Evolutionary conservation across 73 alveolate genomes (phyloP).

Genomic region (Paramecium pentaurelia): DNA sequence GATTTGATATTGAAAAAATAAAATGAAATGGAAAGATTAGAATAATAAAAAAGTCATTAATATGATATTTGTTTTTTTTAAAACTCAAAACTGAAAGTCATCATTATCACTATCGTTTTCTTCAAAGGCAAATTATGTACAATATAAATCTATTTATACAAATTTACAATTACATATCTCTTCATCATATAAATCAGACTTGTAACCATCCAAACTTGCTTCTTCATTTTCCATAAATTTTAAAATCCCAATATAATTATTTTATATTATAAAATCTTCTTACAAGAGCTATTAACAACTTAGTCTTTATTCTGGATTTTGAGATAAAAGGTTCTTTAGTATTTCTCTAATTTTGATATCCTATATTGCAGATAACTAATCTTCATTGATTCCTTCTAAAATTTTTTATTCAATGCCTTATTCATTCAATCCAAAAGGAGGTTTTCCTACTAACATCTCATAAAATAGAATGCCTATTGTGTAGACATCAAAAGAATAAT

Average conservation of each 20-base stretch:
- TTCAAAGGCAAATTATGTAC: not conserved
- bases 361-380: not conserved
- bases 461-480: constrained; percentile 46
- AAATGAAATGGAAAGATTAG: too few species aligned
- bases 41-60: too few species aligned
- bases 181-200: not conserved
- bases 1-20: too few species aligned
- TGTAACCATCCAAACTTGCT: not conserved
- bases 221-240: not conserved
- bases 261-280: not conserved
- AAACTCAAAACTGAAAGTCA: not conserved
- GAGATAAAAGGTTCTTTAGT: not conserved
- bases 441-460: constrained; percentile 51
- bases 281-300: not conserved
- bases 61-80: not conserved
- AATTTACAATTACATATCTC: not conserved
- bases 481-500: constrained; percentile 34
- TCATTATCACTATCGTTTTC: not conserved
- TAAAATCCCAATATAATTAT: not conserved
- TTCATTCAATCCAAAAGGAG: constrained; percentile 54
- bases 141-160: not conserved
- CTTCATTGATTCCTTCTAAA: constrained; percentile 4
- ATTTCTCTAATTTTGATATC: not conserved
- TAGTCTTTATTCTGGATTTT: not conserved
- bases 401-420: constrained; percentile 32